Evolutionary conservation across 192 early-diverging fungal genomes (phyloP).

Genomic region (Umbelopsis ramanniana): DNA sequence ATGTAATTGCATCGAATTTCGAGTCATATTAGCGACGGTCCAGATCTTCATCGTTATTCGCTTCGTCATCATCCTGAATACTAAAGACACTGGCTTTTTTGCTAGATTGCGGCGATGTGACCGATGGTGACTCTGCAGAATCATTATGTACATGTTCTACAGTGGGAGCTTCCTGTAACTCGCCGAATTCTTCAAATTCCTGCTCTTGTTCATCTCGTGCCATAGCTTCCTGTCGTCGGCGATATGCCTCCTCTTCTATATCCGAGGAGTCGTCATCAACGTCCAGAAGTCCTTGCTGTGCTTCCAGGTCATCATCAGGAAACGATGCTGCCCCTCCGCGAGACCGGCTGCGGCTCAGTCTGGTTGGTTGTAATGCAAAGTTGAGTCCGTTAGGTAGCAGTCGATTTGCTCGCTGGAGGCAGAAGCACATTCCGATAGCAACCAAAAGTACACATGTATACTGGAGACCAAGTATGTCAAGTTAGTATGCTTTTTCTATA

Average conservation of each 20-base stretch:
- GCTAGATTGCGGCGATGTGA: background rate
- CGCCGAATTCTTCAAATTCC: constrained; percentile 11
- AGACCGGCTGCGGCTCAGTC: background rate
- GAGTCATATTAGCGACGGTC: background rate
- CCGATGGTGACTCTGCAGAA: background rate
- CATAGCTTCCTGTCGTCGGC: background rate
- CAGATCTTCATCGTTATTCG: background rate
- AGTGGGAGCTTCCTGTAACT: constrained; percentile 10
- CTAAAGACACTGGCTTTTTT: background rate
- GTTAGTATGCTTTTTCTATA: no score
- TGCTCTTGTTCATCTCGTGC: background rate
- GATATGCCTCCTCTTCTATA: constrained; percentile 2
- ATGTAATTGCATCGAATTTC: no score
- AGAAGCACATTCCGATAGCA: constrained; percentile 11
- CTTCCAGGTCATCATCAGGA: constrained; percentile 5
- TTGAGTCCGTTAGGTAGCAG: background rate
- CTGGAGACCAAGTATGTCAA: background rate
- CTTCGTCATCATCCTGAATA: background rate
- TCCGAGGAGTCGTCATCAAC: background rate
- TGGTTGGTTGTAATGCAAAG: constrained; percentile 12
- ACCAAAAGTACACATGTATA: constrained; percentile 3
- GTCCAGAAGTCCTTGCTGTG: background rate
- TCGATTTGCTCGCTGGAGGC: constrained; percentile 8
- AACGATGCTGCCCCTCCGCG: constrained; percentile 4
- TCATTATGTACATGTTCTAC: background rate